Evolutionary conservation across 768 basidiomycete species (phyloP).

Genomic region (Paxillus involutus): DNA sequence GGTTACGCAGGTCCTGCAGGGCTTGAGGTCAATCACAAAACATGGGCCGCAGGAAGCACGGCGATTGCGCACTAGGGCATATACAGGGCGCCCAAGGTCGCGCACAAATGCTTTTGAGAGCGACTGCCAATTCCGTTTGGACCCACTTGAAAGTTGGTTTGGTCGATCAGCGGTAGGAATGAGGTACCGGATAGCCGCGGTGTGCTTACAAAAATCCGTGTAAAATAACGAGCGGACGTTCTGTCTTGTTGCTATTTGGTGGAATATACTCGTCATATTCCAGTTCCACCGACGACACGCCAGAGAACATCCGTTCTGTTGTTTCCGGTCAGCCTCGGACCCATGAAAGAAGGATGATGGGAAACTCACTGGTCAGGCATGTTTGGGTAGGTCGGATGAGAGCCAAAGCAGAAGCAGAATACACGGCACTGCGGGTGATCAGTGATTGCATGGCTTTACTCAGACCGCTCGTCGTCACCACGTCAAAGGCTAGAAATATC

Average conservation of each 20-base stretch:
- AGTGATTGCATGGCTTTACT: slow-evolving; percentile 13
- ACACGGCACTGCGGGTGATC: neutral
- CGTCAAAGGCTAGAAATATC: neutral
- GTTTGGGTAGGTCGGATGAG: neutral
- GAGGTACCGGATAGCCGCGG: neutral
- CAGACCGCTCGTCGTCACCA: neutral
- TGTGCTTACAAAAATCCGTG: slow-evolving; percentile 62
- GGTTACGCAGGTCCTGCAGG: slow-evolving; percentile 82
- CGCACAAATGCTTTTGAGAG: slow-evolving; percentile 74
- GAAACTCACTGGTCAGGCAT: slow-evolving; percentile 5
- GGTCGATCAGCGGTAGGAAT: slow-evolving; percentile 2
- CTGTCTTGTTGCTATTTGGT: slow-evolving; percentile 26
- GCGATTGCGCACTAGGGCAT: slow-evolving; percentile 55
- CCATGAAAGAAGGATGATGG: neutral
- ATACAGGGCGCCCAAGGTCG: slow-evolving; percentile 66
- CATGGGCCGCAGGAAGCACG: neutral
- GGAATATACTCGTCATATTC: slow-evolving; percentile 33
- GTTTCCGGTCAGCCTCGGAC: slow-evolving; percentile 5
- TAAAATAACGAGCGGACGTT: slow-evolving; percentile 53
- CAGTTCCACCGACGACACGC: slow-evolving; percentile 26
- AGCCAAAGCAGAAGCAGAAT: neutral
- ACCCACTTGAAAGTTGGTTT: slow-evolving; percentile 52
- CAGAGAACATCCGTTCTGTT: slow-evolving; percentile 21
- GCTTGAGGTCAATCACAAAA: neutral
- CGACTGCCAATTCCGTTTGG: slow-evolving; percentile 87